Percentiles rank a stretch among this genome's conserved stretches.
phyloP scores from a whole-genome alignment of 192 early-diverging fungal genomes.

The Podila horticola region DNA sequence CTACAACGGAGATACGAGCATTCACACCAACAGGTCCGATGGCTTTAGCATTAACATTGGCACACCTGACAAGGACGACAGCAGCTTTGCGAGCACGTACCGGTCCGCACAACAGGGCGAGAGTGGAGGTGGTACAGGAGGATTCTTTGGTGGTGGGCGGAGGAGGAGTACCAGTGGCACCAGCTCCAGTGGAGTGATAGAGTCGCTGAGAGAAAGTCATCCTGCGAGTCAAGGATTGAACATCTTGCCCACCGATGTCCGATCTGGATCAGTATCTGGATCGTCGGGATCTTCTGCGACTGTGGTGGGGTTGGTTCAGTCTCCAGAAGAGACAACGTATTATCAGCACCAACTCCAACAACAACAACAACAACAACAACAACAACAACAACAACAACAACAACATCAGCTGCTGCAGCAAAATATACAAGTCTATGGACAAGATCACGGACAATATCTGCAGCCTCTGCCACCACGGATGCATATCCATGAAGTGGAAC shows the following conservation, averaged over 20 bases:
- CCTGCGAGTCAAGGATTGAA: conserved; percentile 22
- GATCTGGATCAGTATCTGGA: neutral
- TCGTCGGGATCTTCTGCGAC: conserved; percentile 11
- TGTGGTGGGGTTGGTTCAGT: neutral
- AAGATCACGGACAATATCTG: neutral
- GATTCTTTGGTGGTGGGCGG: neutral
- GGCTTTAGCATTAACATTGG: neutral
- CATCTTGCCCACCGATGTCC: conserved; percentile 1
- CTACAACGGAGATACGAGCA: no score
- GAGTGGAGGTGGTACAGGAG: no score
- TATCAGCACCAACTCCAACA: neutral
- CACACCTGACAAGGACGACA: neutral
- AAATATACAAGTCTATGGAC: neutral
- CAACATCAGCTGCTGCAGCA: neutral
- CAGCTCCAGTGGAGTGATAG: neutral
- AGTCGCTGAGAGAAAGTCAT: conserved; percentile 16
- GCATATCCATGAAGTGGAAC: conserved; percentile 14
- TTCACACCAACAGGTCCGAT: neutral
- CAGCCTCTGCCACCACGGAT: neutral
- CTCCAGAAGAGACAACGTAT: neutral
- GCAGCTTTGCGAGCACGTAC: no score
- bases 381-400: neutral
- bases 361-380: neutral
- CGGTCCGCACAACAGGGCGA: no score
- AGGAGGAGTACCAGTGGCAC: neutral